Percentiles rank a stretch among this genome's conserved stretches.
phyloP scores from a whole-genome alignment of 139 green algal species.

The Coelastrella sp. region DNA sequence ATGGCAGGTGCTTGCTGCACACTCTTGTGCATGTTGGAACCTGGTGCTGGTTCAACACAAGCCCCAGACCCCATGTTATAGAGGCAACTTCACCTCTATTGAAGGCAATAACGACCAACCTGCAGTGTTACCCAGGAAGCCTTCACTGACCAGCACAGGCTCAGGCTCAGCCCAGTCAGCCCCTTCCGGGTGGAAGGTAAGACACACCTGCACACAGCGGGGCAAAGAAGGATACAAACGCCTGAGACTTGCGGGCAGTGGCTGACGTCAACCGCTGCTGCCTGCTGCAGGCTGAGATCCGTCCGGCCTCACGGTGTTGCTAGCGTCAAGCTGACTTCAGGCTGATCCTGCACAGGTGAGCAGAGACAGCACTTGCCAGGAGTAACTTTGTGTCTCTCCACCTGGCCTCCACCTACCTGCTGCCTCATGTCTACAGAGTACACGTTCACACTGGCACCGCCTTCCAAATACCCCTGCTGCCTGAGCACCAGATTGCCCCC shows the following conservation, averaged over 20 bases:
- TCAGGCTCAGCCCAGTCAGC: conserved; percentile 74
- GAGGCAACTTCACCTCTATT: not conserved
- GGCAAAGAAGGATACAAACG: not conserved
- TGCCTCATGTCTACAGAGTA: conserved; percentile 74
- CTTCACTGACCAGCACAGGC: conserved; percentile 67
- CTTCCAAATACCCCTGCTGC: conserved; percentile 62
- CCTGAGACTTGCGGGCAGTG: not conserved
- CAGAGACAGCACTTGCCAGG: not conserved
- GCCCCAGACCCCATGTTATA: no score
- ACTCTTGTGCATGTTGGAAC: no score
- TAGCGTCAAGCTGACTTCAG: not conserved
- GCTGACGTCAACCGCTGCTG: not conserved
- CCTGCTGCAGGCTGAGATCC: not conserved
- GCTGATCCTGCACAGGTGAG: not conserved
- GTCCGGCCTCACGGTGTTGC: not conserved
- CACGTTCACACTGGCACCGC: conserved; percentile 54
- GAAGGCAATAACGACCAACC: conserved; percentile 1
- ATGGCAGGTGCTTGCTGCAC: no score
- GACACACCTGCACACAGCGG: conserved; percentile 48
- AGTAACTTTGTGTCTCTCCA: not conserved
- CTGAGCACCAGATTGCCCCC: conserved; percentile 50
- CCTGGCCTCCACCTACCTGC: conserved; percentile 48
- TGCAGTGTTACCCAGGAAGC: conserved; percentile 51
- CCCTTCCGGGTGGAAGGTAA: conserved; percentile 83
- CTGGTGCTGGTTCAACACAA: no score